Conservation (phyloP, 106 monocot species). For the Amphibolis antarctica region DNA sequence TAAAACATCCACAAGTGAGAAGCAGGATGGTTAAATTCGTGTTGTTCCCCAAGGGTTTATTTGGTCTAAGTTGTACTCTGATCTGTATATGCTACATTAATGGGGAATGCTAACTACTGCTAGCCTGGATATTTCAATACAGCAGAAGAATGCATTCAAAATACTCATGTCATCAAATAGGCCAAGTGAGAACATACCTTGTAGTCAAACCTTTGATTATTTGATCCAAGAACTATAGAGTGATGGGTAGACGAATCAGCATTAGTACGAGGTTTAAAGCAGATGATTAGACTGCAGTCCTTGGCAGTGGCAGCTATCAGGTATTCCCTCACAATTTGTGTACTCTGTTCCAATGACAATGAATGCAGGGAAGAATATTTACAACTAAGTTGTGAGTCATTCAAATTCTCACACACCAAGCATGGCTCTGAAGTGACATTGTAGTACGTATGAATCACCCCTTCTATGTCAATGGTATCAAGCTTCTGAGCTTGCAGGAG, state of each 20-base stretch:
- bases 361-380: slow-evolving; percentile 48
- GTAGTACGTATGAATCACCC: slow-evolving; percentile 81
- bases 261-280: slow-evolving; percentile 43
- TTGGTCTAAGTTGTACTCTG: too few relatives aligned
- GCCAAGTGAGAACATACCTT: slow-evolving; percentile 39
- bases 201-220: slow-evolving; percentile 58
- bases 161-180: neutral
- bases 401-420: slow-evolving; percentile 39
- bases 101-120: too few relatives aligned
- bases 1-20: too few relatives aligned
- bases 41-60: too few relatives aligned
- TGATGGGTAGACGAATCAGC: slow-evolving; percentile 3
- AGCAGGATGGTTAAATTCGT: too few relatives aligned
- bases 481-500: slow-evolving; percentile 69
- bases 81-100: too few relatives aligned
- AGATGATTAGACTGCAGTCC: slow-evolving; percentile 81
- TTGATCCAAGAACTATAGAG: slow-evolving; percentile 48
- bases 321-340: slow-evolving; percentile 53
- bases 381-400: slow-evolving; percentile 19
- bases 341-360: slow-evolving; percentile 44
- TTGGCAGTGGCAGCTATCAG: slow-evolving; percentile 73
- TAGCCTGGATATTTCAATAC: too few relatives aligned
- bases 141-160: neutral
- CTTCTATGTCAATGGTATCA: slow-evolving; percentile 77
- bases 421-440: slow-evolving; percentile 60